Evolutionary conservation across 495 filamentous ascomycete genomes (phyloP).

Genomic region (Aspergillus nidulans): DNA sequence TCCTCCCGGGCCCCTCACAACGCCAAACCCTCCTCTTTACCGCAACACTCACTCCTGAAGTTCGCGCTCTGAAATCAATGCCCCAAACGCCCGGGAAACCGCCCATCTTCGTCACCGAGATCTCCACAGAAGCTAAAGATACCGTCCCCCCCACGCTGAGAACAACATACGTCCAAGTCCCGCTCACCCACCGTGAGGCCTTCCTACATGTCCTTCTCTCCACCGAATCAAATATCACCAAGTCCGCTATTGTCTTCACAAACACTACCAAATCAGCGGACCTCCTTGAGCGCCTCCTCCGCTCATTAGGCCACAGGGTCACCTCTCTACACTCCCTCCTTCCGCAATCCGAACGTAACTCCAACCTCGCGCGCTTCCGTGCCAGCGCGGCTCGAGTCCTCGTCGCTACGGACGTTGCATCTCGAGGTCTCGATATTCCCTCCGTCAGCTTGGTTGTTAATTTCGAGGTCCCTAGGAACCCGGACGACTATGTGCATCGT

Average conservation of each 20-base stretch:
- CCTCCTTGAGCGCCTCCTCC: constrained; percentile 78
- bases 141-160: constrained; percentile 75
- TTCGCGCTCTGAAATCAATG: constrained; percentile 72
- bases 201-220: constrained; percentile 88
- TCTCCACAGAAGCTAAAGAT: constrained; percentile 61
- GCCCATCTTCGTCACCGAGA: constrained; percentile 84
- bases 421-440: constrained; percentile 94
- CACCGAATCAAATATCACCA: constrained; percentile 68
- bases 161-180: constrained; percentile 82
- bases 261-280: constrained; percentile 88
- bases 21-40: constrained; percentile 96
- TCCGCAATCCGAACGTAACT: constrained; percentile 72
- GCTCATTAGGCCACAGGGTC: constrained; percentile 80
- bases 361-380: constrained; percentile 87
- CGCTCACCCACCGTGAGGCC: constrained; percentile 84
- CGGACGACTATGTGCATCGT: constrained; percentile 96
- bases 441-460: constrained; percentile 88
- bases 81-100: constrained; percentile 61
- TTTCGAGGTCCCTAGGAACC: constrained; percentile 90
- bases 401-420: constrained; percentile 92
- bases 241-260: constrained; percentile 86
- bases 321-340: constrained; percentile 86
- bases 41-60: constrained; percentile 90
- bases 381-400: constrained; percentile 87
- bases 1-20: constrained; percentile 65